Conservation (phyloP, 177 flowering plant genomes). For the Viscum album region DNA sequence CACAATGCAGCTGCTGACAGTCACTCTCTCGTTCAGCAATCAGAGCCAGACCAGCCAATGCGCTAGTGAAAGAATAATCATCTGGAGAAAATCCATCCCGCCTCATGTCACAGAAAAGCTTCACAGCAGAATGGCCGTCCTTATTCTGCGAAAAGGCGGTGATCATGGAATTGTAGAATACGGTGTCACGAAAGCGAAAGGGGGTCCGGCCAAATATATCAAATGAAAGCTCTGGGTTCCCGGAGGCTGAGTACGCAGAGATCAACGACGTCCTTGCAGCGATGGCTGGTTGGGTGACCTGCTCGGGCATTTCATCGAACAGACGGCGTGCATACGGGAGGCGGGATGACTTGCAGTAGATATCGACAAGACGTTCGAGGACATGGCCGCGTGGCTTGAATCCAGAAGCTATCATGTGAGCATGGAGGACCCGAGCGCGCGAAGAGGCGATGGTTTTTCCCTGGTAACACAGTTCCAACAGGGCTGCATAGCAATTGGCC, state of each 20-base stretch:
- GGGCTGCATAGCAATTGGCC: conserved; percentile 44
- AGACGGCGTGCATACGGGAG: conserved; percentile 35
- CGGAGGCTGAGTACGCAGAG: conserved; percentile 36
- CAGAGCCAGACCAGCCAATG: conserved; percentile 34
- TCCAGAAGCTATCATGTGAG: conserved; percentile 51
- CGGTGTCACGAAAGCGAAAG: conserved; percentile 38
- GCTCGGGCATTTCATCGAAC: conserved; percentile 55
- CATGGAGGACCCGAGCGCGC: conserved; percentile 33
- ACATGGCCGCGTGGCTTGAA: conserved; percentile 47
- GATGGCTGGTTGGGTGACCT: conserved; percentile 51
- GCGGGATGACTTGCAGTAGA: conserved; percentile 41
- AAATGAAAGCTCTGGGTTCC: conserved; percentile 26
- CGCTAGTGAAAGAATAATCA: conserved; percentile 41
- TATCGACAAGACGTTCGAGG: conserved; percentile 56
- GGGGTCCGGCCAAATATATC: conserved; percentile 37
- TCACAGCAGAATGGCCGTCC: conserved; percentile 43
- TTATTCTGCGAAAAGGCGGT: conserved; percentile 41
- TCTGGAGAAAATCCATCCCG: conserved; percentile 33
- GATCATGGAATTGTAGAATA: conserved; percentile 64
- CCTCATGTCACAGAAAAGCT: conserved; percentile 41
- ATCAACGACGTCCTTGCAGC: conserved; percentile 54
- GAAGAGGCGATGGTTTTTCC: conserved; percentile 21
- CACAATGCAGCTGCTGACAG: conserved; percentile 52
- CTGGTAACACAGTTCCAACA: conserved; percentile 31
- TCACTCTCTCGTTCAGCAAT: conserved; percentile 33